Evolutionary conservation across 441 rosid genomes (phyloP).

Genomic region (Jatropha multifida): DNA sequence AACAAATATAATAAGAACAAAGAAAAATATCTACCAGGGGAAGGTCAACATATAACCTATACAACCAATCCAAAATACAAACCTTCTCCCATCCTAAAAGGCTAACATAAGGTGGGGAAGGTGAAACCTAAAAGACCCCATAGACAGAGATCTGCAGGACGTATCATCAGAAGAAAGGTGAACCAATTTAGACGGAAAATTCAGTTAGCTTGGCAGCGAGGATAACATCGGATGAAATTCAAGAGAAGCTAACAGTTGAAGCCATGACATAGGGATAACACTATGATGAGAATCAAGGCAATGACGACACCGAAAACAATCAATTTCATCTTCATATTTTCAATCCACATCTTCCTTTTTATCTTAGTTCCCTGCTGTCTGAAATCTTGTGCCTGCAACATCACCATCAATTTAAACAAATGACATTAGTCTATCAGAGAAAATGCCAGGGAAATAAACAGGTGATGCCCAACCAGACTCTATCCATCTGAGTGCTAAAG

Average conservation of each 20-base stretch:
- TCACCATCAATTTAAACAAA: slow-evolving; percentile 10
- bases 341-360: slow-evolving; percentile 85
- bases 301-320: slow-evolving; percentile 69
- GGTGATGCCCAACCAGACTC: neutral
- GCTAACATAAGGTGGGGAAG: slow-evolving; percentile 21
- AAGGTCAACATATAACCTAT: slow-evolving; percentile 35
- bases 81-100: slow-evolving; percentile 25
- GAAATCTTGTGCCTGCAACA: slow-evolving; percentile 85
- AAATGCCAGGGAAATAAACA: neutral
- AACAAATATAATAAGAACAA: slow-evolving; percentile 12
- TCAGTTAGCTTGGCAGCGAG: slow-evolving; percentile 27
- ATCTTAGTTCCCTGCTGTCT: slow-evolving; percentile 88
- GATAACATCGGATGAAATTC: slow-evolving; percentile 18
- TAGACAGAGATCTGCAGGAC: slow-evolving; percentile 6
- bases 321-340: slow-evolving; percentile 96
- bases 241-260: slow-evolving; percentile 55
- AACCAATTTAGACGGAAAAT: slow-evolving; percentile 20
- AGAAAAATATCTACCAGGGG: slow-evolving; percentile 22
- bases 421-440: neutral
- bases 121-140: slow-evolving; percentile 20
- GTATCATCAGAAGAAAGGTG: slow-evolving; percentile 12
- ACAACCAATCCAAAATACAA: slow-evolving; percentile 38
- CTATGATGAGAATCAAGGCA: slow-evolving; percentile 71
- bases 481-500: neutral
- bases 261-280: slow-evolving; percentile 77